Conservation (phyloP, 208 protist genomes). For the Wallacemonas sp. region DNA sequence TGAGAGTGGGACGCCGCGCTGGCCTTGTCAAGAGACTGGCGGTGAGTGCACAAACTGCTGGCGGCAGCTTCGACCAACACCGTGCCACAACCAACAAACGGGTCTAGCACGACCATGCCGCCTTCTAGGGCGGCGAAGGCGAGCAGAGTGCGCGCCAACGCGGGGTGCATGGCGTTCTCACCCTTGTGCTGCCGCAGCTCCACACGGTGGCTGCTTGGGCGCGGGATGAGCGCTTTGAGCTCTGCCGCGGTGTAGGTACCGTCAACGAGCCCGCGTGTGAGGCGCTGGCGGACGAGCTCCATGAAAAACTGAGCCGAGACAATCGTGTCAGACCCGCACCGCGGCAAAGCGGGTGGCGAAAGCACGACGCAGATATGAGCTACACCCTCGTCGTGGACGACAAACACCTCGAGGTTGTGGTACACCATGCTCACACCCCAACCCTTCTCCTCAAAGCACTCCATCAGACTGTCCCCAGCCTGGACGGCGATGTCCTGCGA, state of each 20-base stretch:
- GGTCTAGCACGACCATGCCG: slow-evolving; percentile 25
- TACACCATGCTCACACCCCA: slow-evolving; percentile 57
- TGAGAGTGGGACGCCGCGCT: not conserved
- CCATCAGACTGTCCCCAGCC: slow-evolving; percentile 27
- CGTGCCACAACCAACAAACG: slow-evolving; percentile 35
- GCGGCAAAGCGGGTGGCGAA: slow-evolving; percentile 31
- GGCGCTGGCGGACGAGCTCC: slow-evolving; percentile 37
- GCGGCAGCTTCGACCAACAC: slow-evolving; percentile 24
- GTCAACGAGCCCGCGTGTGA: slow-evolving; percentile 15
- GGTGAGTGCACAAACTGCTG: no score
- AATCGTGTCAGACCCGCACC: slow-evolving; percentile 23
- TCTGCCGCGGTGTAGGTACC: not conserved
- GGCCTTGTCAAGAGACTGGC: no score
- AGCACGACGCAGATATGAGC: slow-evolving; percentile 24
- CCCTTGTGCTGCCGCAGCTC: slow-evolving; percentile 40
- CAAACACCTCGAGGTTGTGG: slow-evolving; percentile 45
- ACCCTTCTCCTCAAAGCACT: slow-evolving; percentile 9
- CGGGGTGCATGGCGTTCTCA: slow-evolving; percentile 40
- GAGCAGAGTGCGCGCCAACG: slow-evolving; percentile 25
- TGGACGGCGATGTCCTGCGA: slow-evolving; percentile 37
- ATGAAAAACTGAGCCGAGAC: slow-evolving; percentile 20
- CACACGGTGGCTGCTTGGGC: slow-evolving; percentile 19
- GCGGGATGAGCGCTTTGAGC: slow-evolving; percentile 31
- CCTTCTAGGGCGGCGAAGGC: slow-evolving; percentile 18
- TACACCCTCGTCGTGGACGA: slow-evolving; percentile 26